phyloP scores from a whole-genome alignment of 164 flowering plant species.

The Warburgia ugandensis region DNA sequence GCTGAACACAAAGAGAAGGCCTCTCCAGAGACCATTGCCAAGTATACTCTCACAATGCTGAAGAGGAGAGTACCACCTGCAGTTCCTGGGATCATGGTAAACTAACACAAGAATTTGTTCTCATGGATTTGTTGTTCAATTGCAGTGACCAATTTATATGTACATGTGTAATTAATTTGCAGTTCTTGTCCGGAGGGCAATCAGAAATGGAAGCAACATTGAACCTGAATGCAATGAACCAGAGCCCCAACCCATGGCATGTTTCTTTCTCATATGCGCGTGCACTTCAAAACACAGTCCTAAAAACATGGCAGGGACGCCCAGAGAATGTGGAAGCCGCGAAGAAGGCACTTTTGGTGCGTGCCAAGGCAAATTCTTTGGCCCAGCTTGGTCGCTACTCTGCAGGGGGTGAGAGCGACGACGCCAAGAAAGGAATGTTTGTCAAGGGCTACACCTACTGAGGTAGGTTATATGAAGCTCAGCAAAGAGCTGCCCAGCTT shows the following conservation, averaged over 20 bases:
- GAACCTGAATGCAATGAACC: slow-evolving; percentile 83
- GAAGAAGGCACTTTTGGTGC: slow-evolving; percentile 55
- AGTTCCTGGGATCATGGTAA: slow-evolving; percentile 84
- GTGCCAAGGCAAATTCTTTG: slow-evolving; percentile 80
- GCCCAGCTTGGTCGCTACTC: slow-evolving; percentile 81
- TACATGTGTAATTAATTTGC: slow-evolving; percentile 4
- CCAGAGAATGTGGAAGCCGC: slow-evolving; percentile 70
- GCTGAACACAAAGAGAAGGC: slow-evolving; percentile 81
- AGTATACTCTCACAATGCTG: slow-evolving; percentile 64
- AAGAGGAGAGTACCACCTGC: slow-evolving; percentile 76
- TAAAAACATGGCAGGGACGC: slow-evolving; percentile 77
- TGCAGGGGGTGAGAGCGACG: slow-evolving; percentile 68
- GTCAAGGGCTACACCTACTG: slow-evolving; percentile 74
- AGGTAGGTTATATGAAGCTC: slow-evolving; percentile 8
- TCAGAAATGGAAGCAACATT: slow-evolving; percentile 77
- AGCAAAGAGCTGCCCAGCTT: neutral
- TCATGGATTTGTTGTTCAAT: no score
- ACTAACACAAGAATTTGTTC: no score
- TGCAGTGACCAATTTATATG: no score
- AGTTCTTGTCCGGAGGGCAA: slow-evolving; percentile 86
- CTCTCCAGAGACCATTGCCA: slow-evolving; percentile 66
- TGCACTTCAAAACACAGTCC: slow-evolving; percentile 70
- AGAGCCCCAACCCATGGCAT: slow-evolving; percentile 84
- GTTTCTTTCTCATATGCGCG: slow-evolving; percentile 86
- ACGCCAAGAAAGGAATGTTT: slow-evolving; percentile 79